A percentile compares a stretch with the other conserved stretches of the same genome.
Conservation (phyloP, 2,329 filamentous ascomycete genomes). For the Diplodia sapinea region DNA sequence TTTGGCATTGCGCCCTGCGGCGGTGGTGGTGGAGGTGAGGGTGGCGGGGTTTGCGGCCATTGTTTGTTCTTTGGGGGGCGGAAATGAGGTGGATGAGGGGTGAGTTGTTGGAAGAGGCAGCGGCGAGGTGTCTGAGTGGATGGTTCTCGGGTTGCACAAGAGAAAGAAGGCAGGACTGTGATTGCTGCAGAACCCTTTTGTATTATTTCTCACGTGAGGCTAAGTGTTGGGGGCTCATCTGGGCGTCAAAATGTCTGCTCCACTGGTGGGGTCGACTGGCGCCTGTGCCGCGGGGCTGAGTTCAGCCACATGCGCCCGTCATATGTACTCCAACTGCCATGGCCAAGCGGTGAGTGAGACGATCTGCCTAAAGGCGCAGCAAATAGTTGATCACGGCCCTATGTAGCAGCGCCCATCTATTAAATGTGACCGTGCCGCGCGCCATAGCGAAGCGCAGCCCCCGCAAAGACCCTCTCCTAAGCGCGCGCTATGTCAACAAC, state of each 20-base stretch:
- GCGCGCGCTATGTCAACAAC: neutral
- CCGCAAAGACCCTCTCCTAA: neutral
- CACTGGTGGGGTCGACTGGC: neutral
- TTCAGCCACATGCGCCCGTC: neutral
- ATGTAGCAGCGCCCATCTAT: neutral
- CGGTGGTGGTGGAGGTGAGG: slow-evolving; percentile 35
- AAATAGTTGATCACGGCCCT: neutral
- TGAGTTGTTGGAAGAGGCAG: neutral
- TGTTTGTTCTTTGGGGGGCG: neutral
- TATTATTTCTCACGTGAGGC: neutral
- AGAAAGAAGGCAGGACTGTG: neutral
- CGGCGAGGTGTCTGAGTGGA: neutral
- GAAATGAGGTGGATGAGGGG: neutral
- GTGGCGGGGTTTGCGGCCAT: slow-evolving; percentile 9
- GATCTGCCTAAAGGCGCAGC: neutral
- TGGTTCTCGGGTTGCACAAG: neutral
- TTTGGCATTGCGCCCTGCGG: slow-evolving; percentile 26
- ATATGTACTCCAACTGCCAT: neutral
- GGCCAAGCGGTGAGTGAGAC: neutral
- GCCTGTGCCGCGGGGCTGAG: slow-evolving; percentile 1
- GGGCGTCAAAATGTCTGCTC: no score
- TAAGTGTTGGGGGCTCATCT: neutral
- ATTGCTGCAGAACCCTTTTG: neutral
- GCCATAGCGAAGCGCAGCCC: neutral
- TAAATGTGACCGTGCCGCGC: neutral